These are phyloP conservation scores for Annulohypoxylon truncatum DNA, from an alignment of 2,329 filamentous ascomycete genomes.

Conservation along the genomic window DNA sequence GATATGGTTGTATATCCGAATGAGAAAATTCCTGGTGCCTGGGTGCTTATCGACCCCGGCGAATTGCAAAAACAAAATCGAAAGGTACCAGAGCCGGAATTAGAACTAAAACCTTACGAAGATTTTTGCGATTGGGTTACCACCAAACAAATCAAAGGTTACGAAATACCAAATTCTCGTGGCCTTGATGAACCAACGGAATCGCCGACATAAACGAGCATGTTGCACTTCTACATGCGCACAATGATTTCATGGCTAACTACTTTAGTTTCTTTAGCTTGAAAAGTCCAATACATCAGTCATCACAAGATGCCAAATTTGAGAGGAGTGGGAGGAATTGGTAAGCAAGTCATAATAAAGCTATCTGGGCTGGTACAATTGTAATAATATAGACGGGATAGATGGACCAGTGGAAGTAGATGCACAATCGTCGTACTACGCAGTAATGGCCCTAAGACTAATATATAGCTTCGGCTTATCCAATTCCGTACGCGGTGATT, in stretches of 20 bases:
- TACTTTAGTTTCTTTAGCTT: background rate
- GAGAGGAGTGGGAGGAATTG: background rate
- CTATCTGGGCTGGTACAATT: constrained; percentile 5
- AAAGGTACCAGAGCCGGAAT: background rate
- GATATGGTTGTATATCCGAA: background rate
- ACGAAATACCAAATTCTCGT: too few species aligned
- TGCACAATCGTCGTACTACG: background rate
- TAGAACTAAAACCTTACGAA: background rate
- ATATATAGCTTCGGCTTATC: constrained; percentile 37
- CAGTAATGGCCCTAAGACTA: constrained; percentile 25
- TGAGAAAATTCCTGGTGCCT: background rate
- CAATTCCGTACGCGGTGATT: constrained; percentile 38
- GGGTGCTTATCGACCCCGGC: background rate
- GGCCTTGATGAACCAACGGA: background rate
- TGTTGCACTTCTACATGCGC: background rate
- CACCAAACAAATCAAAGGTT: background rate
- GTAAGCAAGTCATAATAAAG: background rate
- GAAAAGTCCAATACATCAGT: background rate
- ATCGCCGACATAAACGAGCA: background rate
- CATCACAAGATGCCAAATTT: background rate
- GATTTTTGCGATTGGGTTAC: background rate
- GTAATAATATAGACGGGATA: background rate
- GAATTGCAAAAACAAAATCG: background rate
- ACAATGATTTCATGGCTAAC: background rate
- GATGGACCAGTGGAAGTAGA: background rate